These are phyloP conservation scores for Leptographium lundbergii DNA, from an alignment of 2,329 filamentous ascomycete species.

Conservation along the genomic window DNA sequence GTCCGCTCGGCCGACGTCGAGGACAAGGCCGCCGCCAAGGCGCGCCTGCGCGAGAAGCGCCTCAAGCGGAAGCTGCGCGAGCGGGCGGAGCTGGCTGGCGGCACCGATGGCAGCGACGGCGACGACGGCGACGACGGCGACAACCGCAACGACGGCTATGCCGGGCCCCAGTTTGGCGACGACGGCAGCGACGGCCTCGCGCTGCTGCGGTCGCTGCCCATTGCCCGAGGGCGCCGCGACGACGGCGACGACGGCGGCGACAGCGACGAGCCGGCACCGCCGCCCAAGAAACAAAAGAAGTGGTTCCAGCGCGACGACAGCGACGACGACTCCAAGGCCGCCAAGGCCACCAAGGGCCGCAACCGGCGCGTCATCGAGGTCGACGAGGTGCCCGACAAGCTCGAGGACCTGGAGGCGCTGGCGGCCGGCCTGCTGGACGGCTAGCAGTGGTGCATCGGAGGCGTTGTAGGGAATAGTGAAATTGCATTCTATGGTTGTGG, in stretches of 20 bases:
- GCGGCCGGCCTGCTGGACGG: constrained; percentile 57
- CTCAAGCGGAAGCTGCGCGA: constrained; percentile 60
- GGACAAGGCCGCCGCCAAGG: constrained; percentile 70
- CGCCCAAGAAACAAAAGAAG: constrained; percentile 58
- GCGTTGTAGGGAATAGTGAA: no score
- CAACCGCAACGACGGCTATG: constrained; percentile 17
- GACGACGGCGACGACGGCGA: constrained; percentile 21
- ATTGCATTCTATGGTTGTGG: no score
- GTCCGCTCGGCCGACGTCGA: constrained; percentile 64
- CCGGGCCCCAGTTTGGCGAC: constrained; percentile 18
- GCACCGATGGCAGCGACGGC: constrained; percentile 17
- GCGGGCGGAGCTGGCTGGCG: constrained; percentile 19
- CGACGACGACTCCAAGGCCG: constrained; percentile 20
- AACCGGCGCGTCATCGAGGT: constrained; percentile 38
- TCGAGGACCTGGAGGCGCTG: constrained; percentile 68
- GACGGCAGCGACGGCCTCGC: constrained; percentile 43
- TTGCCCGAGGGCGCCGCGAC: constrained; percentile 23
- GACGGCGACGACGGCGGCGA: constrained; percentile 20
- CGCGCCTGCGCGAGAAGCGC: constrained; percentile 65
- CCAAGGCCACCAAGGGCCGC: constrained; percentile 21
- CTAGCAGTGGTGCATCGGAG: constrained; percentile 9
- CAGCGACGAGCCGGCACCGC: constrained; percentile 25
- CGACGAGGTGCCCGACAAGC: constrained; percentile 58
- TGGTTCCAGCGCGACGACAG: constrained; percentile 52
- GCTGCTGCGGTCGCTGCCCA: constrained; percentile 44